Evolutionary conservation across 2,329 filamentous ascomycete genomes (phyloP).

Genomic region (Neofusicoccum sp.): DNA sequence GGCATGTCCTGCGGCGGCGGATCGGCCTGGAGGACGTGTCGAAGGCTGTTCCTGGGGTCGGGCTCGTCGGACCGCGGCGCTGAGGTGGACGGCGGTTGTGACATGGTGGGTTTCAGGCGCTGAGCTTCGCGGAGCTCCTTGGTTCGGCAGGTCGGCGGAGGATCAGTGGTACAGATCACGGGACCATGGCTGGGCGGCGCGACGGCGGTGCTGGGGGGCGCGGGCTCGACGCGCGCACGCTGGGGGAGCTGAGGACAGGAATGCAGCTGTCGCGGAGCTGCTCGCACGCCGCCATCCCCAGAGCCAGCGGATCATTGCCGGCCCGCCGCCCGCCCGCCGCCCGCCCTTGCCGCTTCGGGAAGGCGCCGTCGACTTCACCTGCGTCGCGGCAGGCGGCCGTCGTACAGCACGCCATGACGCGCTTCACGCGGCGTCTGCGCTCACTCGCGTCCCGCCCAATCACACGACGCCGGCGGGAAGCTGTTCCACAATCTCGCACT

Average conservation of each 20-base stretch:
- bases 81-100: slow-evolving; percentile 15
- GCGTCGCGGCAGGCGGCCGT: no score
- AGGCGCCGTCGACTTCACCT: background rate
- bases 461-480: no score
- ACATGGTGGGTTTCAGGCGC: slow-evolving; percentile 18
- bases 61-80: slow-evolving; percentile 21
- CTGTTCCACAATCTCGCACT: no score
- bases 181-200: slow-evolving; percentile 9
- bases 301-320: background rate
- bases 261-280: slow-evolving; percentile 10
- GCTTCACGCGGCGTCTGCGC: no score
- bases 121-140: slow-evolving; percentile 17
- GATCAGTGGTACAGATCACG: slow-evolving; percentile 17
- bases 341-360: background rate
- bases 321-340: background rate
- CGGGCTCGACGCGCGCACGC: background rate
- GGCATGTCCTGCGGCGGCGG: slow-evolving; percentile 30
- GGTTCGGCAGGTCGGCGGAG: slow-evolving; percentile 9
- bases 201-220: background rate
- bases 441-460: no score
- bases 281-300: background rate
- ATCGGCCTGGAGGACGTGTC: slow-evolving; percentile 38
- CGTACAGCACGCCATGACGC: no score
- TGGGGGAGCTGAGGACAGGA: slow-evolving; percentile 2
- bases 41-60: slow-evolving; percentile 39